Base-by-base conservation (phyloP, 2,329 filamentous ascomycete species). In the Alternaria ventricosa region DNA sequence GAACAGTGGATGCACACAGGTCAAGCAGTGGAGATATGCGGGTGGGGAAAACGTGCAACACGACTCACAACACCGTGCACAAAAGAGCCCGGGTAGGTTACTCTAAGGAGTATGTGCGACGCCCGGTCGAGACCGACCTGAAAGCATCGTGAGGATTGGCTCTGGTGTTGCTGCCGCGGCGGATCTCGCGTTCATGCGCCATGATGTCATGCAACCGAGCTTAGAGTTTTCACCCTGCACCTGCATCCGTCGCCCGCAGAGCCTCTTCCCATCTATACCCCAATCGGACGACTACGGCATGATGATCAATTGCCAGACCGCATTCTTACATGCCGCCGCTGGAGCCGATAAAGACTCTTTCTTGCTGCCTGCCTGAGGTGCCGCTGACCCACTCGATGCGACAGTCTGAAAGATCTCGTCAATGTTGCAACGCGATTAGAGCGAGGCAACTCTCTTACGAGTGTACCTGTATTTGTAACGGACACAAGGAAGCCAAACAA, bases 211-310 rank as follows among this genome's bases (percentile, higher is more conserved):
- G 20, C 30, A 22, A 11, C 8, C 10, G 55, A 53, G 25, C 60
- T 33, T 44, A 62, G 43, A 59, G n/a, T 47, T 54, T 62, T 62
- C 41, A 59, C 60, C 20, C 36, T 41, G 36, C 36, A 41, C 36
- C 36, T 41, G 36, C 36, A 41, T 41, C 36, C 49, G 30, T 33
- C 4, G 30, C 49, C 60, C 60, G 55, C 60, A 62, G 55, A 62
- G 55, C 60, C 55, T 58, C 60, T 51, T 56, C 20, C n/a, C 41
- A 53, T 7, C 46, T 61, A 53, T 58, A 58, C 55, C 55, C 44
- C 36, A 62, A 53, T 44, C 49, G 55, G 60, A 49, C 60, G 54
- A 59, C 27, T 58, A 44, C 60, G 55, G 55, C 46, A 18, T 46
- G 33, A 27, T 23, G 59, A 50, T 33, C 27, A 51, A 20, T 20